Evolutionary conservation across 495 filamentous ascomycete genomes (phyloP).

Genomic region (Neurospora sp.): DNA sequence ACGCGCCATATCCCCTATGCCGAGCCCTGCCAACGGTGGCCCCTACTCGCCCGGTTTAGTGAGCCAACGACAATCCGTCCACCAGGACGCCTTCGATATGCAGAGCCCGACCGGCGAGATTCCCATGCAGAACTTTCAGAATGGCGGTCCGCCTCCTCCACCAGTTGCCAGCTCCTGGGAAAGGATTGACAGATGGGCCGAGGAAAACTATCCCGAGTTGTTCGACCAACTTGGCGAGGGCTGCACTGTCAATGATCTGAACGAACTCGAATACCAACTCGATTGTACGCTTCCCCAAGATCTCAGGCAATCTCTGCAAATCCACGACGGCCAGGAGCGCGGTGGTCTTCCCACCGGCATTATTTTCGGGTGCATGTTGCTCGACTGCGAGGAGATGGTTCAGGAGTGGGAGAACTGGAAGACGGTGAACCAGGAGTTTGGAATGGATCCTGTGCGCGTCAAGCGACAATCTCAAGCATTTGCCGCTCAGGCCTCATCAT

Average conservation of each 20-base stretch:
- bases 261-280: conserved; percentile 91
- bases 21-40: conserved; percentile 50
- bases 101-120: conserved; percentile 69
- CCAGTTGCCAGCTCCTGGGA: conserved; percentile 84
- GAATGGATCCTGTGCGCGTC: conserved; percentile 42
- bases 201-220: conserved; percentile 90
- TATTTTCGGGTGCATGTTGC: conserved; percentile 86
- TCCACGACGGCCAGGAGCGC: conserved; percentile 94
- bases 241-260: conserved; percentile 87
- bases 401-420: conserved; percentile 98
- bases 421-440: conserved; percentile 79
- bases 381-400: conserved; percentile 97
- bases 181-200: conserved; percentile 87
- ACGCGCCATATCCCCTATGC: conserved; percentile 36
- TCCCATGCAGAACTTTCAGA: conserved; percentile 90
- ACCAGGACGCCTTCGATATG: conserved; percentile 49
- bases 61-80: conserved; percentile 47
- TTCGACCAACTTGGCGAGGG: conserved; percentile 87
- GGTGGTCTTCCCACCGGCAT: conserved; percentile 85
- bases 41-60: conserved; percentile 87
- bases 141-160: conserved; percentile 82
- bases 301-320: conserved; percentile 79
- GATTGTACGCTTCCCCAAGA: conserved; percentile 93
- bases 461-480: conserved; percentile 15
- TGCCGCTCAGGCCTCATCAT: conserved; percentile 44